Base-by-base conservation (phyloP, 2,329 filamentous ascomycete genomes). In the Pseudogymnoascus sp. region DNA sequence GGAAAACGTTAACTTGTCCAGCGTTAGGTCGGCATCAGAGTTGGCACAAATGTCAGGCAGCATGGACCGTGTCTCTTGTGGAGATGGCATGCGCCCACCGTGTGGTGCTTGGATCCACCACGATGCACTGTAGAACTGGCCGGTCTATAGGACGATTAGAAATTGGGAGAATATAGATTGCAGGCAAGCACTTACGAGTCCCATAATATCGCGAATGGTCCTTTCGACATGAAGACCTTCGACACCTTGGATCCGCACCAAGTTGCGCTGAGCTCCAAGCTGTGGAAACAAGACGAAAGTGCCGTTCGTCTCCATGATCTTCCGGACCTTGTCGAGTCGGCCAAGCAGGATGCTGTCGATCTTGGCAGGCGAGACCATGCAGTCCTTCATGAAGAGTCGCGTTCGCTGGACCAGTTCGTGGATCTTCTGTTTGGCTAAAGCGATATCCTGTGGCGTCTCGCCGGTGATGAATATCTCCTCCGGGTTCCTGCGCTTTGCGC, bases 401-500 rank as follows among this genome's bases (percentile, higher is more conserved):
- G 91, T 90, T 29, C 87, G 86, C 71, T 86, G 82, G 33, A 96
- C 89, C 40, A 96, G 80, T 68, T 97, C 93, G 69, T 91, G 90
- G 63, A 99, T 84, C 77, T 92, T 95, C 76, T 90, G 88, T 80
- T 97, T 97, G 23, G 95, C 95, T 65, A 90, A 81, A 69, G 90
- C 83, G 69, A 99, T 96, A 69, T 88, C 88, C 68, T 96, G 89
- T 65, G 87, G 85, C 62, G 82, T 91, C 71, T 96, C 90, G 62
- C 95, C 95, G 2, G 95, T 97, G 72, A 99, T 96, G 76, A 95
- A 96, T 65, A 99, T 91, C 72, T 97, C 90, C 72, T 92, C 88
- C 35, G 93, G 89, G 61, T 92, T 90, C 68, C 95, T 87, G 64
- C 90, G 86, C 63, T 86, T 86, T 19, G 92, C 92, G 68, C 90